Evolutionary conservation across 2,329 filamentous ascomycete species (phyloP).

Genomic region (Herpotrichia juniperi): DNA sequence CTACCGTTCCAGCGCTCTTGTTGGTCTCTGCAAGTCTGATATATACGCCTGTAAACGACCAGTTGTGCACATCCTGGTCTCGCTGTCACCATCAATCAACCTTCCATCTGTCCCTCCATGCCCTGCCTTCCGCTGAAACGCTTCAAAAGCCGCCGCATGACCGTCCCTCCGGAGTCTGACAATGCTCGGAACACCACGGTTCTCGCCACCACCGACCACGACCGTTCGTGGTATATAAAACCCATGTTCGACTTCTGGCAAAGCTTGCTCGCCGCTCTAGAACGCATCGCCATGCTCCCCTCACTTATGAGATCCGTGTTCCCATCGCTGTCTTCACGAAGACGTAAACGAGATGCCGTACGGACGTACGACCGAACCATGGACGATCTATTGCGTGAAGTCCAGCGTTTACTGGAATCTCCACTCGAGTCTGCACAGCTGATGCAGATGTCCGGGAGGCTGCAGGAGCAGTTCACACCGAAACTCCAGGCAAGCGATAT

Average conservation of each 20-base stretch:
- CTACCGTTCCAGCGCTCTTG: slow-evolving; percentile 18
- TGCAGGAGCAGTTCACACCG: slow-evolving; percentile 60
- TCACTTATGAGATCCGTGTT: slow-evolving; percentile 46
- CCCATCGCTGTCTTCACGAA: slow-evolving; percentile 39
- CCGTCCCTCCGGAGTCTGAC: slow-evolving; percentile 30
- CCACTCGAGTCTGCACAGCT: slow-evolving; percentile 49
- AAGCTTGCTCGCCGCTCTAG: slow-evolving; percentile 44
- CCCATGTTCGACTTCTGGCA: slow-evolving; percentile 49
- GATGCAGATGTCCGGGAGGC: slow-evolving; percentile 50
- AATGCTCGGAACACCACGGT: slow-evolving; percentile 25
- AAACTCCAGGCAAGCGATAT: slow-evolving; percentile 62
- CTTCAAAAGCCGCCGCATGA: slow-evolving; percentile 40
- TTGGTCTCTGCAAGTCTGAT: slow-evolving; percentile 24
- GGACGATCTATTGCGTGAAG: slow-evolving; percentile 54
- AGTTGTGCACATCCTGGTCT: slow-evolving; percentile 26
- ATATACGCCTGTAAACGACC: slow-evolving; percentile 15
- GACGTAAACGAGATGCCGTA: slow-evolving; percentile 46
- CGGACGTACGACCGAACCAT: slow-evolving; percentile 52
- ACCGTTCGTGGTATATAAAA: slow-evolving; percentile 39
- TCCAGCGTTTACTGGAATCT: slow-evolving; percentile 51
- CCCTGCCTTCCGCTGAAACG: slow-evolving; percentile 27
- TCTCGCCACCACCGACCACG: slow-evolving; percentile 19
- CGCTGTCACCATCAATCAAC: slow-evolving; percentile 31
- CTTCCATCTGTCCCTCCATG: slow-evolving; percentile 34
- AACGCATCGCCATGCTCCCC: slow-evolving; percentile 48